phyloP scores from a whole-genome alignment of 1,284 basidiomycete species.

The Omphalotus olearius region DNA sequence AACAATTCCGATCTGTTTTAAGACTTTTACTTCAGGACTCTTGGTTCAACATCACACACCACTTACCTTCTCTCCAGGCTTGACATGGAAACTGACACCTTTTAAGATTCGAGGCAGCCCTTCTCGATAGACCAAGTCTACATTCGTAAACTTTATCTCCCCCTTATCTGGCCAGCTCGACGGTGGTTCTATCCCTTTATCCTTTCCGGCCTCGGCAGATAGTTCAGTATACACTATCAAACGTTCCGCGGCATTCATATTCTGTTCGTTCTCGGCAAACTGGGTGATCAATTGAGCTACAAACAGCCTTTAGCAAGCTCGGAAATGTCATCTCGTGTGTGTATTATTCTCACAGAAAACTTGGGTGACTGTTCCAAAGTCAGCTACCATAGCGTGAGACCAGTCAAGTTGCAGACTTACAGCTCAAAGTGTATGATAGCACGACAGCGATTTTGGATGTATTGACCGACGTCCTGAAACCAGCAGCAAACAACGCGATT shows the following conservation, averaged over 20 bases:
- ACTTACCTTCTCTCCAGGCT: conserved; percentile 66
- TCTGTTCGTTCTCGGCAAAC: conserved; percentile 60
- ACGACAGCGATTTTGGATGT: conserved; percentile 59
- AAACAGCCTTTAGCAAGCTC: background rate
- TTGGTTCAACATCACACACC: background rate
- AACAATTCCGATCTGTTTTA: conserved; percentile 64
- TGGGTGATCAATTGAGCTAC: conserved; percentile 52
- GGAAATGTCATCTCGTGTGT: conserved; percentile 1
- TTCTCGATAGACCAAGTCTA: conserved; percentile 63
- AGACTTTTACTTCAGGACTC: background rate
- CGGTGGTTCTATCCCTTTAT: conserved; percentile 44
- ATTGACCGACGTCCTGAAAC: conserved; percentile 31
- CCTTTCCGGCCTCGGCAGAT: conserved; percentile 38
- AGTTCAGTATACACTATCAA: conserved; percentile 55
- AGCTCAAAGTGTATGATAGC: conserved; percentile 56
- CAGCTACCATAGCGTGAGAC: conserved; percentile 4
- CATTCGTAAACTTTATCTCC: conserved; percentile 54
- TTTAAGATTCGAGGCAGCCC: conserved; percentile 74
- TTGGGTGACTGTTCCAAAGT: conserved; percentile 41
- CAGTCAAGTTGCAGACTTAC: conserved; percentile 31
- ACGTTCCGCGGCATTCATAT: conserved; percentile 74
- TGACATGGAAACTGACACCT: conserved; percentile 57
- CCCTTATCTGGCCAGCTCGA: conserved; percentile 66
- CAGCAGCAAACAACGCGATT: conserved; percentile 65
- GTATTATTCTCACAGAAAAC: conserved; percentile 41